phyloP scores from a whole-genome alignment of 1,284 basidiomycete species.

The Puccinia triticina region DNA sequence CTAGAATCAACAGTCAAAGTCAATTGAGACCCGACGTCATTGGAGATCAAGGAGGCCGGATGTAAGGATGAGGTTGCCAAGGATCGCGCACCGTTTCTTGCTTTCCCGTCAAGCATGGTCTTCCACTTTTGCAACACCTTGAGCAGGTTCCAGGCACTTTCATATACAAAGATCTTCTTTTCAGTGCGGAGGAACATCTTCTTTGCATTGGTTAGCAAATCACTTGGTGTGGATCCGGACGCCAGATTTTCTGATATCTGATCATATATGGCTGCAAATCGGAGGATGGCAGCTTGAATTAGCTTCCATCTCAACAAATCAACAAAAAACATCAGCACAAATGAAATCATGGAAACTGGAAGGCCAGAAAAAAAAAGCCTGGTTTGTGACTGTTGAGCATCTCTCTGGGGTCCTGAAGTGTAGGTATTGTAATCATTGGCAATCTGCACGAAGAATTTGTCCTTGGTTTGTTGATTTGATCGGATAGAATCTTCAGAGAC shows the following conservation, averaged over 20 bases:
- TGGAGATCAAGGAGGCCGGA: no score
- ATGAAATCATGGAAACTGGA: neutral
- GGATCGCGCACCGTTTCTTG: neutral
- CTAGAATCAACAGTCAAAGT: no score
- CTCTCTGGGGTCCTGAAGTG: constrained; percentile 14
- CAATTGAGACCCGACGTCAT: no score
- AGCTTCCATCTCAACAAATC: neutral
- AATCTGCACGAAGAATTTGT: neutral
- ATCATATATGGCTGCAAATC: neutral
- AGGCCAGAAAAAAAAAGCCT: neutral
- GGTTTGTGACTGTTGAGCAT: neutral
- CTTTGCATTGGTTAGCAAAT: neutral
- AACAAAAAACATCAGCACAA: neutral
- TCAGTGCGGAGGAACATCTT: neutral
- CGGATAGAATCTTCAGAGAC: neutral
- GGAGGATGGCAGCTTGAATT: neutral
- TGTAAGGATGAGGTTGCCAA: neutral
- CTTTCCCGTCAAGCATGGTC: neutral
- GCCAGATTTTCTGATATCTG: neutral
- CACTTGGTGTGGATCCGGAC: neutral
- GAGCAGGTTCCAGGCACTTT: constrained; percentile 7
- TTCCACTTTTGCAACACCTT: constrained; percentile 3
- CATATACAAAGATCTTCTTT: neutral
- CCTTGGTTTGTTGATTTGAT: constrained; percentile 12
- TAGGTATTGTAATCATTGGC: neutral